These are phyloP conservation scores for Aspergillus latus DNA, from an alignment of 2,329 filamentous ascomycete genomes.

Conservation along the genomic window DNA sequence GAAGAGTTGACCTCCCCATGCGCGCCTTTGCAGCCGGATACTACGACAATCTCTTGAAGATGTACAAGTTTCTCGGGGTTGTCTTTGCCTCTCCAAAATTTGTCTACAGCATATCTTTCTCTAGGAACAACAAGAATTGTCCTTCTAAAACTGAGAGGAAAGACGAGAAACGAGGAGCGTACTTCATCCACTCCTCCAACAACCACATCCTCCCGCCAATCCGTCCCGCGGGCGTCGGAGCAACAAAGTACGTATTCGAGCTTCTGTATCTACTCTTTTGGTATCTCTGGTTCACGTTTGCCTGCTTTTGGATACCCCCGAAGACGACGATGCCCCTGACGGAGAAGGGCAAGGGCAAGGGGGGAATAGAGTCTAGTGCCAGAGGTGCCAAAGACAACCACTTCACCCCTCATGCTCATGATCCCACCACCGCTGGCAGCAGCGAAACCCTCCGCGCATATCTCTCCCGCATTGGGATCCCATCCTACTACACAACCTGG, in stretches of 20 bases:
- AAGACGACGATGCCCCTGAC: background rate
- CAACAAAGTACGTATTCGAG: slow-evolving; percentile 10
- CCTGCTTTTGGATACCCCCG: slow-evolving; percentile 16
- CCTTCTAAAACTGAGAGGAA: background rate
- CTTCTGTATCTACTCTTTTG: slow-evolving; percentile 13
- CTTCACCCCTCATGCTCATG: background rate
- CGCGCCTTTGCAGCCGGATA: slow-evolving; percentile 54
- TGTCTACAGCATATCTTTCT: slow-evolving; percentile 49
- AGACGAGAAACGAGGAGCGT: background rate
- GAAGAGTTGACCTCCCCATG: slow-evolving; percentile 53
- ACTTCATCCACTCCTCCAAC: slow-evolving; percentile 18
- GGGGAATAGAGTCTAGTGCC: background rate
- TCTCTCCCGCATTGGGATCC: slow-evolving; percentile 11
- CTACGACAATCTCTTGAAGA: slow-evolving; percentile 55
- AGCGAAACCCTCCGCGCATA: slow-evolving; percentile 15
- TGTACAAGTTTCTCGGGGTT: slow-evolving; percentile 58
- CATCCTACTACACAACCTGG: slow-evolving; percentile 8
- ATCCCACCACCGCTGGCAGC: background rate
- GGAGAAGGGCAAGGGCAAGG: background rate
- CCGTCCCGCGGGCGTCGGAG: background rate
- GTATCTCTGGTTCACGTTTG: slow-evolving; percentile 19
- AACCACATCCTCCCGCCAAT: slow-evolving; percentile 17
- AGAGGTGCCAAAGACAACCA: background rate
- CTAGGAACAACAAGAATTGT: background rate
- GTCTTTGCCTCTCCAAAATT: slow-evolving; percentile 53